Evolutionary conservation across 1,284 basidiomycete species (phyloP).

Genomic region (Moniliophthora roreri): DNA sequence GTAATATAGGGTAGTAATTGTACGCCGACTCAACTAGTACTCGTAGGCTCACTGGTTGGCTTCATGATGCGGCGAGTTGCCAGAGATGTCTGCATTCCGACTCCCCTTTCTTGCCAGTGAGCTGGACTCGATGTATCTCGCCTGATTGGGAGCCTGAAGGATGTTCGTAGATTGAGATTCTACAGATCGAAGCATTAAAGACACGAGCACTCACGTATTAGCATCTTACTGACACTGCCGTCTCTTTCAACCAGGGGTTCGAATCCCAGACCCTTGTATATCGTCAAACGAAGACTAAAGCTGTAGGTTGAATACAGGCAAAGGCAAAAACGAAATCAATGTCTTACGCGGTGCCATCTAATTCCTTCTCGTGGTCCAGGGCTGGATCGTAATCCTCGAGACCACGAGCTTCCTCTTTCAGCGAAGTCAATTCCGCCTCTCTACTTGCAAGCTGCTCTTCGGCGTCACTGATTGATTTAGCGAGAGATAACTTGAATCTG

Average conservation of each 20-base stretch:
- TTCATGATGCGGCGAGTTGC: slow-evolving; percentile 55
- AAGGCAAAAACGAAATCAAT: slow-evolving; percentile 8
- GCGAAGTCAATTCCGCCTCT: slow-evolving; percentile 63
- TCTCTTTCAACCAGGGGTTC: slow-evolving; percentile 58
- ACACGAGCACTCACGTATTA: slow-evolving; percentile 42
- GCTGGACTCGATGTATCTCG: slow-evolving; percentile 51
- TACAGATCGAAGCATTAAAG: too few relatives aligned
- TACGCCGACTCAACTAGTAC: too few relatives aligned
- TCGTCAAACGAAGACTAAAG: slow-evolving; percentile 58
- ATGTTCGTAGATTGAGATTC: not conserved
- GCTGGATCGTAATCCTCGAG: slow-evolving; percentile 72
- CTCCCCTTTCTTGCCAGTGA: slow-evolving; percentile 29
- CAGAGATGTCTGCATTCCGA: slow-evolving; percentile 50
- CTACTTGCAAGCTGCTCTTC: slow-evolving; percentile 64
- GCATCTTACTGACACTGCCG: slow-evolving; percentile 57
- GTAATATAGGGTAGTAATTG: too few relatives aligned
- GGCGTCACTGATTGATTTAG: slow-evolving; percentile 72
- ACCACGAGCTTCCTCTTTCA: slow-evolving; percentile 60
- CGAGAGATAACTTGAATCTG: slow-evolving; percentile 57
- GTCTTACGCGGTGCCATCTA: slow-evolving; percentile 68
- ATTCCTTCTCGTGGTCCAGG: slow-evolving; percentile 60
- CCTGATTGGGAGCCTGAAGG: slow-evolving; percentile 56
- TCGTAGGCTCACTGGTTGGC: too few relatives aligned
- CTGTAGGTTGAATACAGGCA: slow-evolving; percentile 7
- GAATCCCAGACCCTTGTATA: slow-evolving; percentile 71